These are phyloP conservation scores for Nicotiana paniculata DNA, from an alignment of 257 asterid species.

Conservation along the genomic window DNA sequence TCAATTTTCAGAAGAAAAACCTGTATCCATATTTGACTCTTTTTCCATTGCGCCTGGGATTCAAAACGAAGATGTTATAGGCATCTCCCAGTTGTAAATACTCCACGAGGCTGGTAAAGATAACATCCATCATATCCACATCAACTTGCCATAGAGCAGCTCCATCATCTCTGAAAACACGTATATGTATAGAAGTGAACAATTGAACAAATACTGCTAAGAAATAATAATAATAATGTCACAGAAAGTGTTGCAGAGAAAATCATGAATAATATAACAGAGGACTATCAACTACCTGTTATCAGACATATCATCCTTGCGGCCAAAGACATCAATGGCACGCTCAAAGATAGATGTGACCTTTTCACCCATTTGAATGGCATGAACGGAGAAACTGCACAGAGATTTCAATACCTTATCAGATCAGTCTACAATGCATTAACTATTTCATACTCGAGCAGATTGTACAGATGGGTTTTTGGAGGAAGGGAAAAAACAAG, in stretches of 20 bases:
- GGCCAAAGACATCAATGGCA: conserved; percentile 82
- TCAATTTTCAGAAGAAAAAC: conserved; percentile 33
- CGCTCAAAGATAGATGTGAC: conserved; percentile 86
- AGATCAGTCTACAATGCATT: not conserved
- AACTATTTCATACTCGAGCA: not conserved
- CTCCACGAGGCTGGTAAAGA: conserved; percentile 84
- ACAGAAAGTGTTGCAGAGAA: not conserved
- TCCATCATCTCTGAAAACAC: conserved; percentile 50
- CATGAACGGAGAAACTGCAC: conserved; percentile 90
- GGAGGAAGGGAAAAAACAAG: conserved; percentile 2
- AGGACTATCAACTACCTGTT: conserved; percentile 40
- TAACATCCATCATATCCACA: conserved; percentile 75
- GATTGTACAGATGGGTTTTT: not conserved
- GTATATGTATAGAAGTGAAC: conserved; percentile 7
- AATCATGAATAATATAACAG: conserved; percentile 3
- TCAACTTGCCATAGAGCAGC: conserved; percentile 89
- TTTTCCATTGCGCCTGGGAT: conserved; percentile 69
- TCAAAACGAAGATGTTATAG: conserved; percentile 79
- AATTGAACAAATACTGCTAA: not conserved
- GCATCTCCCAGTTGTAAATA: conserved; percentile 82
- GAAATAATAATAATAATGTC: not conserved
- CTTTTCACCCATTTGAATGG: conserved; percentile 94
- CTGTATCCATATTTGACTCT: conserved; percentile 85
- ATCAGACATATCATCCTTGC: conserved; percentile 53
- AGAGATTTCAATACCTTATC: conserved; percentile 20